phyloP scores from a whole-genome alignment of 2,329 filamentous ascomycete species.

The Colletotrichum sp. region DNA sequence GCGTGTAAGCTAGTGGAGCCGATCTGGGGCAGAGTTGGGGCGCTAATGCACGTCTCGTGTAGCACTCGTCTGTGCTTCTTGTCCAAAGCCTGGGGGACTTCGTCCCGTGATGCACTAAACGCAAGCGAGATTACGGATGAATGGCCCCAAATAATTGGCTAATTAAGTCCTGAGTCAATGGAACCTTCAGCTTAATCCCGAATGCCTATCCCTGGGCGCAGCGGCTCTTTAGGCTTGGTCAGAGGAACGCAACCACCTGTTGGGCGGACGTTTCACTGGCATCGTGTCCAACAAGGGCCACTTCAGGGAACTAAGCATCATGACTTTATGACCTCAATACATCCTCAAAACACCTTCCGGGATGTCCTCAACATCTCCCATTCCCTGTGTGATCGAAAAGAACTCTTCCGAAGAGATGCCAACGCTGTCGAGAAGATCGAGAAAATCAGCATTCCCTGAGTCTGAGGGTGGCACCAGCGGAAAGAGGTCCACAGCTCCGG shows the following conservation, averaged over 20 bases:
- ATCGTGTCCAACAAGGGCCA: not conserved
- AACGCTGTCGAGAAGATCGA: not conserved
- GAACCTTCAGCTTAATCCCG: too few relatives aligned
- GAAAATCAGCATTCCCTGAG: not conserved
- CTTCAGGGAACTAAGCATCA: rapidly evolving
- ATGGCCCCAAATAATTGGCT: not conserved
- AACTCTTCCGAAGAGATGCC: not conserved
- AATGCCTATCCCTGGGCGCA: not conserved
- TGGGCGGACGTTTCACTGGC: not conserved
- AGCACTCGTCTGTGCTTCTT: not conserved
- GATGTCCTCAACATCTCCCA: not conserved
- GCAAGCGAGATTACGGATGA: not conserved
- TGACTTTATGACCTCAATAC: not conserved
- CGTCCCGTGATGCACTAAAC: not conserved
- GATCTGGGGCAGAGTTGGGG: not conserved
- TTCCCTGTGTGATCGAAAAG: not conserved
- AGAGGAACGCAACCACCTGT: not conserved
- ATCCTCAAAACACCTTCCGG: not conserved
- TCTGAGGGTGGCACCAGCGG: not conserved
- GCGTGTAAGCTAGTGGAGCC: not conserved
- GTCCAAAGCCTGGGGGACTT: not conserved
- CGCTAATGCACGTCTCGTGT: not conserved
- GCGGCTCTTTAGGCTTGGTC: not conserved
- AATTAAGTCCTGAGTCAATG: too few relatives aligned
- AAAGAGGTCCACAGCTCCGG: not conserved